These are phyloP conservation scores for Solanum piurae DNA, from an alignment of 257 asterid genomes.

Conservation along the genomic window DNA sequence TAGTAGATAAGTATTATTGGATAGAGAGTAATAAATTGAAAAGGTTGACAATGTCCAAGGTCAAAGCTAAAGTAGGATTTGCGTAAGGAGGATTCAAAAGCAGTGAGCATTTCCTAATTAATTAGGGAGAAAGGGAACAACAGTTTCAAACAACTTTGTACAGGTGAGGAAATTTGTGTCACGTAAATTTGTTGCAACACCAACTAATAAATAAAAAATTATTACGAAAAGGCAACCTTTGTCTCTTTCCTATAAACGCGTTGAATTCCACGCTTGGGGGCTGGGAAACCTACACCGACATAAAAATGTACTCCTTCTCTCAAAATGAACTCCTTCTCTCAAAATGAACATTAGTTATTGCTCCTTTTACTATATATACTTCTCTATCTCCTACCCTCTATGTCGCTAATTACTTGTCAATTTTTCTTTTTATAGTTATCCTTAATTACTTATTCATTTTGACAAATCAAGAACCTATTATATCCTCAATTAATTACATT, in stretches of 20 bases:
- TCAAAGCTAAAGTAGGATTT: neutral
- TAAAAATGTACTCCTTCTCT: neutral
- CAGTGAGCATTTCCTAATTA: neutral
- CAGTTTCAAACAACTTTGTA: neutral
- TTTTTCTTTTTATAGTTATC: no score
- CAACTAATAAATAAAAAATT: no score
- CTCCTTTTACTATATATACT: neutral
- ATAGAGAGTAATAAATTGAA: neutral
- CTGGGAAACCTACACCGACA: neutral
- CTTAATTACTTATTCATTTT: no score
- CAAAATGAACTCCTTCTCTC: neutral
- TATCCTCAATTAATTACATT: no score
- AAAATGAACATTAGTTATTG: neutral
- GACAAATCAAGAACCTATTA: no score
- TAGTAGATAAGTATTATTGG: no score
- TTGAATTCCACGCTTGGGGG: neutral
- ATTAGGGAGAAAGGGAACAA: neutral
- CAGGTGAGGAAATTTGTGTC: neutral
- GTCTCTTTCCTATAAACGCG: no score
- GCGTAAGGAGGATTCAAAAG: neutral
- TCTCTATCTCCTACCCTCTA: no score
- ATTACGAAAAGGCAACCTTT: no score
- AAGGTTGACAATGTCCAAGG: neutral
- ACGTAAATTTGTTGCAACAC: neutral
- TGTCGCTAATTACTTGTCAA: no score